Conservation (phyloP, 192 early-diverging fungal species). For the Coemansia sp. region DNA sequence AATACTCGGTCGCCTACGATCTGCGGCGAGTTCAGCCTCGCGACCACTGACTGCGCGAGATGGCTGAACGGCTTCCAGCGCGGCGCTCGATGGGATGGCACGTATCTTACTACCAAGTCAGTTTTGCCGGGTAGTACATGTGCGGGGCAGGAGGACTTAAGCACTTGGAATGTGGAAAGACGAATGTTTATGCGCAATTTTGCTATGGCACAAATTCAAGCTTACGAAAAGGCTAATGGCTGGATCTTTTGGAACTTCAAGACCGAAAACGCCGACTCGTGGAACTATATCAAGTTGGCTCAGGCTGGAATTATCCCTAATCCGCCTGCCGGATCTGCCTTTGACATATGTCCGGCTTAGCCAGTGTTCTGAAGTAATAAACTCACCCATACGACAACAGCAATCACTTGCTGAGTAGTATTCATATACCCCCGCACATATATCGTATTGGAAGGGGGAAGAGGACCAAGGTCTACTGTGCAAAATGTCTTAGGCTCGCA, state of each 20-base stretch:
- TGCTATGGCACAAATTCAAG: constrained; percentile 63
- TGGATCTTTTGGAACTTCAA: constrained; percentile 68
- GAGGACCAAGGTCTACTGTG: background rate
- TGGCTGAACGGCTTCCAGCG: constrained; percentile 69
- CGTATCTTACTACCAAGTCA: constrained; percentile 28
- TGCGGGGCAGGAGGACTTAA: constrained; percentile 28
- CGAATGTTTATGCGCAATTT: constrained; percentile 57
- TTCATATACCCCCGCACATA: background rate
- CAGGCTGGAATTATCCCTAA: constrained; percentile 49
- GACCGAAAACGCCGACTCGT: constrained; percentile 56
- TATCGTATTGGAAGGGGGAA: background rate
- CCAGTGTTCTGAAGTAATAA: background rate
- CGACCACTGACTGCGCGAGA: constrained; percentile 71
- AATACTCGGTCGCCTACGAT: constrained; percentile 56
- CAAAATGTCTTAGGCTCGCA: background rate
- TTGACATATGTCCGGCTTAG: constrained; percentile 26
- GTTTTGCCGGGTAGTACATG: constrained; percentile 19
- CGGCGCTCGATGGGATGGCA: constrained; percentile 69
- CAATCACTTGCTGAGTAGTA: constrained; percentile 5
- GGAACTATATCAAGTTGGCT: constrained; percentile 56
- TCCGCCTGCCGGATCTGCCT: constrained; percentile 30
- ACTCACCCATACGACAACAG: background rate
- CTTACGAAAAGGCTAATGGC: constrained; percentile 61
- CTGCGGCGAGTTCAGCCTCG: constrained; percentile 74
- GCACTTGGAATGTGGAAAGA: constrained; percentile 49